Conservation (phyloP, 140 eudicot species). For the Senecio squalidus region DNA sequence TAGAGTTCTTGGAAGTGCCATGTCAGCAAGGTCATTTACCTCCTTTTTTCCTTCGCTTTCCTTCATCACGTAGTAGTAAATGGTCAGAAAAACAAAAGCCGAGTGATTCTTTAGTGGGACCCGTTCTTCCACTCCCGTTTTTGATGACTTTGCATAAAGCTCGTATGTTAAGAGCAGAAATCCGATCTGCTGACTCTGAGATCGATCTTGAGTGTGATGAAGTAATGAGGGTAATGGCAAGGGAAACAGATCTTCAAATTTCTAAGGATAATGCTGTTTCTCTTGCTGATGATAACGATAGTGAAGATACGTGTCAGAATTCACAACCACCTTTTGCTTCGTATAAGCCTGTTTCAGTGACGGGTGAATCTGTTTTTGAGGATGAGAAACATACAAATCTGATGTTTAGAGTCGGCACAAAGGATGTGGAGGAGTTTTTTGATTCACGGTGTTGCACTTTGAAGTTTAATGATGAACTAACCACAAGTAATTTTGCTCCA, state of each 20-base stretch:
- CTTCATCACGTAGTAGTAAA: constrained; percentile 50
- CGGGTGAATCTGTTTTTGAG: constrained; percentile 12
- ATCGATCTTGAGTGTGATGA: constrained; percentile 36
- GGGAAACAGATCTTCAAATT: constrained; percentile 23
- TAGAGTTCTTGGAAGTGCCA: constrained; percentile 53
- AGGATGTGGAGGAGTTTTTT: constrained; percentile 31
- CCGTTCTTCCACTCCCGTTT: constrained; percentile 47
- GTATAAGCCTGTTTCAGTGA: constrained; percentile 30
- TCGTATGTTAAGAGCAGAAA: constrained; percentile 25
- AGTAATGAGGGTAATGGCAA: constrained; percentile 35
- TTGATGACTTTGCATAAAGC: constrained; percentile 35
- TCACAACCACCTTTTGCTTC: constrained; percentile 20
- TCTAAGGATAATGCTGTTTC: constrained; percentile 37
- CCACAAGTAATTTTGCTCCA: constrained; percentile 9
- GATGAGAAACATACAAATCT: constrained; percentile 31
- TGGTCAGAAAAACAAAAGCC: constrained; percentile 43
- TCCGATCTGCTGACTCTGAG: constrained; percentile 29
- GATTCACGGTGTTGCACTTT: constrained; percentile 39
- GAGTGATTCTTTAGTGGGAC: constrained; percentile 47
- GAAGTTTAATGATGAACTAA: constrained; percentile 40
- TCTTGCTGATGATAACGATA: constrained; percentile 61
- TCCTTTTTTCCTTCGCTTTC: constrained; percentile 48
- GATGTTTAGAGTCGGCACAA: constrained; percentile 28
- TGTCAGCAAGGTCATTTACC: constrained; percentile 35
- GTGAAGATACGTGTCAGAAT: constrained; percentile 29